Evolutionary conservation across 352 stramenopile species (phyloP).

Genomic region (Phytopythium helicoides): DNA sequence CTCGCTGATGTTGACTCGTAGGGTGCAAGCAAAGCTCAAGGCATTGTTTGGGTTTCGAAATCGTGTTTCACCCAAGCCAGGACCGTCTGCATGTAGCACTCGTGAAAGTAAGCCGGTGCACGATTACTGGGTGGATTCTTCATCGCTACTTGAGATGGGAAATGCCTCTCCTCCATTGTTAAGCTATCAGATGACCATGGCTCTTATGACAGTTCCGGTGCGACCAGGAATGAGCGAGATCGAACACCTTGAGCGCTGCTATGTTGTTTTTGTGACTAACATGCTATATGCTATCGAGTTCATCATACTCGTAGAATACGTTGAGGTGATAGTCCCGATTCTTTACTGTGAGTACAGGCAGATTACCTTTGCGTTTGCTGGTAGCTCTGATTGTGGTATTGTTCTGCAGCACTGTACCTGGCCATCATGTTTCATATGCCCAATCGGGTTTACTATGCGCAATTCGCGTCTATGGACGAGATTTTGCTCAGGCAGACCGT

Average conservation of each 20-base stretch:
- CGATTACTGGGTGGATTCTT: too few species aligned
- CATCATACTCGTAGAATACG: constrained; percentile 4
- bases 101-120: too few species aligned
- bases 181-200: not conserved
- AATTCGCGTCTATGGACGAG: constrained; percentile 19
- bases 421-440: constrained; percentile 26
- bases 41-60: too few species aligned
- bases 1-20: too few species aligned
- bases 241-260: constrained; percentile 10
- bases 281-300: constrained; percentile 8
- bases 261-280: not conserved
- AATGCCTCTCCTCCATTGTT: too few species aligned
- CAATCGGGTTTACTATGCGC: constrained; percentile 26
- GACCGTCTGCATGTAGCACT: too few species aligned
- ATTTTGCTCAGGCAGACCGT: constrained; percentile 11
- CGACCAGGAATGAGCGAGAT: too few species aligned
- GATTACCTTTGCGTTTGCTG: not conserved
- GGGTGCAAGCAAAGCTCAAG: too few species aligned
- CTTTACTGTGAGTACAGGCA: not conserved
- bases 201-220: too few species aligned
- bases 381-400: too few species aligned
- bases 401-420: constrained; percentile 6
- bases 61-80: too few species aligned
- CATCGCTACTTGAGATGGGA: too few species aligned
- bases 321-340: constrained; percentile 1